phyloP scores from a whole-genome alignment of 345 rosid genomes.

The Arabis hirsuta region DNA sequence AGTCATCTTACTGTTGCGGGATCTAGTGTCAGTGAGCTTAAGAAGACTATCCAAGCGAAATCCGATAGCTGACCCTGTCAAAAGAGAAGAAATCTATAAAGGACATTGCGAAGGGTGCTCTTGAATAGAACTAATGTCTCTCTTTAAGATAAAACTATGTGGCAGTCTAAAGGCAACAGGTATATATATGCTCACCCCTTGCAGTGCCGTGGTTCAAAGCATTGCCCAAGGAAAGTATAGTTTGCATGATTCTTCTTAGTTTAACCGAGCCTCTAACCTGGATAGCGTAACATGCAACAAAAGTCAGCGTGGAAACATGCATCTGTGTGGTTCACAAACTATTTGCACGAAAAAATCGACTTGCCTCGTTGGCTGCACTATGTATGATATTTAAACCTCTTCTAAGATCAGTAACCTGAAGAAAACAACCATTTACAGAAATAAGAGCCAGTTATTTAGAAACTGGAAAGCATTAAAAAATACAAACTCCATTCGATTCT shows the following conservation, averaged over 20 bases:
- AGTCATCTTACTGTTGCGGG: slow-evolving; percentile 79
- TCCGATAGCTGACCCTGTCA: slow-evolving; percentile 83
- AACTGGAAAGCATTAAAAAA: slow-evolving; percentile 29
- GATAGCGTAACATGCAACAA: slow-evolving; percentile 28
- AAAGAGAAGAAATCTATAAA: slow-evolving; percentile 16
- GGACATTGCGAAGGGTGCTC: background rate
- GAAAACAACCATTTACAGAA: slow-evolving; percentile 29
- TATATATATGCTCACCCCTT: slow-evolving; percentile 64
- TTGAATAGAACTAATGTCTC: slow-evolving; percentile 25
- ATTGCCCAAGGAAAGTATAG: slow-evolving; percentile 86
- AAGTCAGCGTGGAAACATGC: slow-evolving; percentile 24
- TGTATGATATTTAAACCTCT: slow-evolving; percentile 60
- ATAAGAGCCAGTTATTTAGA: slow-evolving; percentile 22
- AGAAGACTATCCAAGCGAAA: slow-evolving; percentile 92
- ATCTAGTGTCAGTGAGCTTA: slow-evolving; percentile 86
- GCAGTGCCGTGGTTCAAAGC: slow-evolving; percentile 93
- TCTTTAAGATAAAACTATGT: slow-evolving; percentile 2
- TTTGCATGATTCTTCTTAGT: slow-evolving; percentile 84
- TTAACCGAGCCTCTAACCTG: slow-evolving; percentile 74
- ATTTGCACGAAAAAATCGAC: slow-evolving; percentile 35
- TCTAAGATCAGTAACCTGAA: slow-evolving; percentile 83
- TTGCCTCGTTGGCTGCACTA: slow-evolving; percentile 76
- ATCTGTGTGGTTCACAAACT: slow-evolving; percentile 22
- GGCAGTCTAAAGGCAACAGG: slow-evolving; percentile 17
- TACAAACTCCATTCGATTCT: slow-evolving; percentile 27